Evolutionary conservation across 1,284 basidiomycete species (phyloP).

Genomic region (Schizophyllum commune): DNA sequence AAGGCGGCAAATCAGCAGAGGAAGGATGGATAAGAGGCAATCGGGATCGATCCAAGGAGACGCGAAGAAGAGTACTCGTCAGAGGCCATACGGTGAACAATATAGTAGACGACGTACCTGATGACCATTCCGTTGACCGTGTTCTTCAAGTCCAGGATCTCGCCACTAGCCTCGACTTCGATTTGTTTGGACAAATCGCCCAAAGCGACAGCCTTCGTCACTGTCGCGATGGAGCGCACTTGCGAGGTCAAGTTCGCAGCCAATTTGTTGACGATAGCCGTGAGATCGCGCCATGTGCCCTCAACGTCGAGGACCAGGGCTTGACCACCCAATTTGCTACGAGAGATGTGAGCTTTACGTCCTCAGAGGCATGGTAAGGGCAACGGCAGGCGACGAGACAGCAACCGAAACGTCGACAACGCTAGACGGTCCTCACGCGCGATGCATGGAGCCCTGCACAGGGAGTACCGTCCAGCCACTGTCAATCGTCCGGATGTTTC

Average conservation of each 20-base stretch:
- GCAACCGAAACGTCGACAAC: too few relatives aligned
- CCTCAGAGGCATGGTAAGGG: background rate
- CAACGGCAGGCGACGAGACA: too few relatives aligned
- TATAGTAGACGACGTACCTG: conserved; percentile 28
- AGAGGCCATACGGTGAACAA: background rate
- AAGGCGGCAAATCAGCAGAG: background rate
- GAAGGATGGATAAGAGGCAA: background rate
- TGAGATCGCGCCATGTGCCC: conserved; percentile 90
- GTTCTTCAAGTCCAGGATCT: conserved; percentile 95
- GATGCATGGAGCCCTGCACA: too few relatives aligned
- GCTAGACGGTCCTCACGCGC: too few relatives aligned
- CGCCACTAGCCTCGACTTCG: conserved; percentile 92
- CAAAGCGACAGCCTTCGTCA: conserved; percentile 96
- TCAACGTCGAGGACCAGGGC: conserved; percentile 90
- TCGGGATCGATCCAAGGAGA: background rate
- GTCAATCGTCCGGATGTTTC: conserved; percentile 2
- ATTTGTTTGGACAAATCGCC: conserved; percentile 96
- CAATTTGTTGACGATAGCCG: conserved; percentile 84
- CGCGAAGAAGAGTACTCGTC: background rate
- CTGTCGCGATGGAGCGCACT: conserved; percentile 83
- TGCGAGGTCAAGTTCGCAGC: conserved; percentile 94
- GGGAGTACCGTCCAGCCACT: too few relatives aligned
- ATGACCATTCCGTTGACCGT: conserved; percentile 98
- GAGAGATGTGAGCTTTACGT: conserved; percentile 4
- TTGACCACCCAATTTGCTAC: conserved; percentile 83